Conservation (phyloP, 23 red algal genomes). For the Gracilaria gracilis region DNA sequence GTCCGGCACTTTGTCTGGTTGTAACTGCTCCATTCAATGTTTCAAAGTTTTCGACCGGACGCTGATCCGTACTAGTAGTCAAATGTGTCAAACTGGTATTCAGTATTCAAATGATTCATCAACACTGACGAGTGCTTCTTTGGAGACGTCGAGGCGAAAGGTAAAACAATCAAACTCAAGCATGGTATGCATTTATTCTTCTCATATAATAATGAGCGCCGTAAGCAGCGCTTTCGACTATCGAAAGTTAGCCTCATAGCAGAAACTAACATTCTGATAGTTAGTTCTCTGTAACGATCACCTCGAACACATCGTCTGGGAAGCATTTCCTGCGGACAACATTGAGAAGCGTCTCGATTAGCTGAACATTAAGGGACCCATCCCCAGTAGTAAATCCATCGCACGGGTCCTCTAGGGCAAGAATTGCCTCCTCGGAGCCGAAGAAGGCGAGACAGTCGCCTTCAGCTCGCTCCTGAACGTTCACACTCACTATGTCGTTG, state of each 20-base stretch:
- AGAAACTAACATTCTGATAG: not conserved
- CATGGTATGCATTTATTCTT: too few relatives aligned
- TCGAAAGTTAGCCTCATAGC: not conserved
- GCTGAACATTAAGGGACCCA: not conserved
- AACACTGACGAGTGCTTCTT: too few relatives aligned
- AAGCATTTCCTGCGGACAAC: not conserved
- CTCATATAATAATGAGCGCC: too few relatives aligned
- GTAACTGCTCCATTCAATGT: too few relatives aligned
- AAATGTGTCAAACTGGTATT: too few relatives aligned
- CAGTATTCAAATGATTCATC: too few relatives aligned
- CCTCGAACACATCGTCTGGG: constrained; percentile 2
- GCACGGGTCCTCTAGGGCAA: constrained; percentile 7
- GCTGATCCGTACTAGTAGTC: too few relatives aligned
- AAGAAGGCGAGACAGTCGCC: not conserved
- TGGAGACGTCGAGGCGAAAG: too few relatives aligned
- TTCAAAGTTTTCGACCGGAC: too few relatives aligned
- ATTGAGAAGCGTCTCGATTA: constrained; percentile 11
- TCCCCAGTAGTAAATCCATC: constrained; percentile 3
- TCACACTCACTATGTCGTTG: constrained; percentile 2
- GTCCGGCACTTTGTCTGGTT: too few relatives aligned
- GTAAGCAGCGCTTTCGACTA: not conserved
- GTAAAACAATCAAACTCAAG: too few relatives aligned
- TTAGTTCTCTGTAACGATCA: constrained; percentile 20
- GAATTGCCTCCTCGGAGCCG: constrained; percentile 5
- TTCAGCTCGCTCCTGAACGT: constrained; percentile 12